Base-by-base conservation (phyloP, 2,329 filamentous ascomycete genomes). In the Simplicillium aogashimaense region DNA sequence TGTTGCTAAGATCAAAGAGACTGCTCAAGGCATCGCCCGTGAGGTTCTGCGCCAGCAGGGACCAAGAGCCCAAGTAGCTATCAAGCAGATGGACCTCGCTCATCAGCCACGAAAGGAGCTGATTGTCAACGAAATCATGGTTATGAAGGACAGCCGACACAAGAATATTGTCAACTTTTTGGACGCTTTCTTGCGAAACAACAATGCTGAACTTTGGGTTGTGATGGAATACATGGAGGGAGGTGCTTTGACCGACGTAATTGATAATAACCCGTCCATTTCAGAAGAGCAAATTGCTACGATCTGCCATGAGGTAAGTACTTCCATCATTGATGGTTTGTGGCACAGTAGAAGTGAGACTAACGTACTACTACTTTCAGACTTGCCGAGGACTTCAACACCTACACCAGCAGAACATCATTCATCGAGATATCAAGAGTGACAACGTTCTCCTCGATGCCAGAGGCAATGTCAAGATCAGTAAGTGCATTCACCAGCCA, bases 171-270 rank as follows among this genome's bases (percentile, higher is more conserved):
- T 98, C 64, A 98, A 98, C 66, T 98, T 95, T 67, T 69, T 98
- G 29, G 92, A 98, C 53, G 89, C 90, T 3, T 98, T 97, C 71
- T 67, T 98, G 56, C 86, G 92, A 55, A 94, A 95, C 61, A 90
- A 92, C 61, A 88, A 86, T 54, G 78, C 85, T 40, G 92, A 98
- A 61, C 75, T 98, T n/a, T 98, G 92, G 92, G 88, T 98, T 10
- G 90, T 98, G 39, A 95, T 98, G 92, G 92, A 98, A 67, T 98
- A 89, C 56, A 98, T 98, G 92, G 92, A 98, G 66, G 92, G 92
- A 53, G 92, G 92, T 66, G 86, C 92, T 46, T 68, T 98, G 60
- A 98, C 92, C 1, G 92, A 98, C 69, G 88, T 98, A 45, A 98
- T 98, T 64, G 92, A 98, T 64, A 95, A 97, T 67, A 98, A 97